Evolutionary conservation across 768 basidiomycete species (phyloP).

Genomic region (Piloderma croceum): DNA sequence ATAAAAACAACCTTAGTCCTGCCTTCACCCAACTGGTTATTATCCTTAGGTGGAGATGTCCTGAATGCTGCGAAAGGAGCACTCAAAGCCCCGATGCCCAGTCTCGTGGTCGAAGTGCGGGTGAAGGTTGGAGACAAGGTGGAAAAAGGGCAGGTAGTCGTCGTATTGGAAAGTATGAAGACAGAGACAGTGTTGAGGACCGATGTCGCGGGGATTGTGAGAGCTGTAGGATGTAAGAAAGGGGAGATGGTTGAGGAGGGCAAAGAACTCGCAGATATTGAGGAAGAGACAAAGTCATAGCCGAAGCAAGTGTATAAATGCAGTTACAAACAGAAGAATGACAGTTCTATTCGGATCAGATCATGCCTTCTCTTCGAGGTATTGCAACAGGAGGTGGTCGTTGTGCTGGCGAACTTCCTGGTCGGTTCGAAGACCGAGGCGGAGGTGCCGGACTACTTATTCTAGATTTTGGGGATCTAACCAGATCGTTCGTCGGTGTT

Average conservation of each 20-base stretch:
- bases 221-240: slow-evolving; percentile 66
- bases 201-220: slow-evolving; percentile 61
- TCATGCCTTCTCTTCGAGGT: slow-evolving; percentile 58
- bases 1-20: slow-evolving; percentile 59
- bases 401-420: slow-evolving; percentile 46
- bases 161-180: slow-evolving; percentile 96
- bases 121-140: slow-evolving; percentile 75
- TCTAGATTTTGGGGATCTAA: slow-evolving; percentile 1
- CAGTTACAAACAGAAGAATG: neutral
- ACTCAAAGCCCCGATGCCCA: slow-evolving; percentile 86
- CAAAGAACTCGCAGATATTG: slow-evolving; percentile 66
- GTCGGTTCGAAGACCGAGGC: slow-evolving; percentile 63
- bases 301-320: neutral
- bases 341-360: too few species aligned
- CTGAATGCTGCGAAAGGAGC: slow-evolving; percentile 54
- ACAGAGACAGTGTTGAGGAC: slow-evolving; percentile 87
- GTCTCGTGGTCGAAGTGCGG: slow-evolving; percentile 82
- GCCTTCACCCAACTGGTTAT: slow-evolving; percentile 67
- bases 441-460: slow-evolving; percentile 46
- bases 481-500: neutral
- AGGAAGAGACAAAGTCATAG: slow-evolving; percentile 24
- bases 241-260: slow-evolving; percentile 94
- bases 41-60: slow-evolving; percentile 58
- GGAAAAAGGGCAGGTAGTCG: slow-evolving; percentile 72
- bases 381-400: slow-evolving; percentile 48